Evolutionary conservation across 2,329 filamentous ascomycete genomes (phyloP).

Genomic region (Calonectria fujianensis): DNA sequence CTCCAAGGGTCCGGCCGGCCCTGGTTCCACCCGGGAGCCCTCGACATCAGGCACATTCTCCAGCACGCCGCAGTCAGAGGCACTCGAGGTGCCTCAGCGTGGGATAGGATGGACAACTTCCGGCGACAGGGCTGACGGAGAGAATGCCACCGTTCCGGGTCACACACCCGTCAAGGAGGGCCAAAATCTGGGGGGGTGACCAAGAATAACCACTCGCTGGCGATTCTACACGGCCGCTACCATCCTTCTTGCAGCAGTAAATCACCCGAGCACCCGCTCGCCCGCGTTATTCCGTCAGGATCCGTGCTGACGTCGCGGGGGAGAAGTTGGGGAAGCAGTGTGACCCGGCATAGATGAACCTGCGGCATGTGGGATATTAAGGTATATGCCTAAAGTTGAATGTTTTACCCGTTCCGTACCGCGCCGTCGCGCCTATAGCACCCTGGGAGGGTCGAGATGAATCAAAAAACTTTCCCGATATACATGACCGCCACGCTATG

Average conservation of each 20-base stretch:
- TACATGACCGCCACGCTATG: slow-evolving; percentile 39
- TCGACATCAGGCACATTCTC: slow-evolving; percentile 22
- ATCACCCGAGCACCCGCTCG: slow-evolving; percentile 52
- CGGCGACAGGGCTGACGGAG: slow-evolving; percentile 35
- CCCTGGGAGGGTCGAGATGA: slow-evolving; percentile 27
- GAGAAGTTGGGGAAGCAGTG: slow-evolving; percentile 54
- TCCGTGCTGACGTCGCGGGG: slow-evolving; percentile 55
- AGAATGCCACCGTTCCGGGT: slow-evolving; percentile 37
- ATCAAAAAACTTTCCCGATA: slow-evolving; percentile 31
- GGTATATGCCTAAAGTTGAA: slow-evolving; percentile 37
- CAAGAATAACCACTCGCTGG: slow-evolving; percentile 29
- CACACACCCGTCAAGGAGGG: slow-evolving; percentile 16
- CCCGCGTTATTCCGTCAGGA: slow-evolving; percentile 53
- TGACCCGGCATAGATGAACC: slow-evolving; percentile 39
- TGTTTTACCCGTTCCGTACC: slow-evolving; percentile 22
- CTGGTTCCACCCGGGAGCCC: slow-evolving; percentile 40
- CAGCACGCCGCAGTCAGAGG: slow-evolving; percentile 26
- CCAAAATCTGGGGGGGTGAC: slow-evolving; percentile 26
- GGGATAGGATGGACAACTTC: slow-evolving; percentile 19
- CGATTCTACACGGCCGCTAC: slow-evolving; percentile 28
- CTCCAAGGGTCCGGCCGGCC: slow-evolving; percentile 22
- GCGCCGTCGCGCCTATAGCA: slow-evolving; percentile 28
- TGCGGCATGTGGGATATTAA: slow-evolving; percentile 46
- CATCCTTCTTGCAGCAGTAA: slow-evolving; percentile 37
- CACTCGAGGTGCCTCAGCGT: slow-evolving; percentile 9